Base-by-base conservation (phyloP, 371 early-diverging fungal species). In the Sporodiniella umbellata region DNA sequence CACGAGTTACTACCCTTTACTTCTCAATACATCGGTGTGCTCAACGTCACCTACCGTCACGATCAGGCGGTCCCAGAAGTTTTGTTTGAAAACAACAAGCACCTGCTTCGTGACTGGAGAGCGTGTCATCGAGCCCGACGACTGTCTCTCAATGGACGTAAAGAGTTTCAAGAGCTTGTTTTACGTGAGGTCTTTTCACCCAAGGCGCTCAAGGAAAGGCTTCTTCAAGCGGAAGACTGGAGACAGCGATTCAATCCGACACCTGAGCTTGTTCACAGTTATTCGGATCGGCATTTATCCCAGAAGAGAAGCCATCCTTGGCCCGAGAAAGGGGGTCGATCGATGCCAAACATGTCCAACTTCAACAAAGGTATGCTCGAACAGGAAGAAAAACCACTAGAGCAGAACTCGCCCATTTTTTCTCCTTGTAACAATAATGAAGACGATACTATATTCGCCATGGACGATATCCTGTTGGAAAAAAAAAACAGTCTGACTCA, bases 21-120 rank as follows among this genome's bases (percentile, higher is more conserved):
- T 14, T 90, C 96, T 8, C 87, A 86, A 30, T 98, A 95, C 62
- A 69, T 95, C 55, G 97, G 98, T 15, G 88, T 93, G 0, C 75
- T 98, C 22, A 97, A 95, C 62, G 95, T 97, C 49, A 90, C 90
- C 3, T 93, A 90, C 54, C 74, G 80, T 14, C 62, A 62, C 8
- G 35, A 35, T 35, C 35, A 35, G 11, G 35, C 35, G 5, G 71
- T 81, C 1, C 88, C 88, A 2, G 84, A 81, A 62, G 87, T 92
- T 12, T 72, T 88, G 8, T 79, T 92, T 46, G 89, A 89, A 57
- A 83, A 91, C 54, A 91, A 92, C 49, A 68, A 81, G 30, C 92
- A 92, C 51, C 75, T 92, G 12, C 64, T 92, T 38, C 85, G 63
- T 35, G 51, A 71, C 45, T 71, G 72, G 69, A 35, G 35, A 35